Evolutionary conservation across 78 protist species (phyloP).

Genomic region (Thecamonas trahens): DNA sequence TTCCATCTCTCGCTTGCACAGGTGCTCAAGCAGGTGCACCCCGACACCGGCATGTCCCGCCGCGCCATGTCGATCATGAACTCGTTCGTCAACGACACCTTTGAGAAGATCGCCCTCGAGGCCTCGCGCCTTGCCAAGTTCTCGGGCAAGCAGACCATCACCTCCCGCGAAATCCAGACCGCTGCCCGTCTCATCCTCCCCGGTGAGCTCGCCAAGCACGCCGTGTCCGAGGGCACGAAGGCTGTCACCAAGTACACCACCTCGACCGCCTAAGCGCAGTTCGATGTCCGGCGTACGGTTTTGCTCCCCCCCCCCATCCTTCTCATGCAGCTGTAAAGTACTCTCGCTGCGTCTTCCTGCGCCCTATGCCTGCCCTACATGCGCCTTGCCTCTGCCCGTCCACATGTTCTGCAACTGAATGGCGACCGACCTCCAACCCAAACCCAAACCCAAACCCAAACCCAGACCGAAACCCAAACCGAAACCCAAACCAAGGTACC

Average conservation of each 20-base stretch:
- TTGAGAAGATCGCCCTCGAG: constrained; percentile 43
- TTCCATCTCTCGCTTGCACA: no score
- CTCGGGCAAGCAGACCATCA: constrained; percentile 29
- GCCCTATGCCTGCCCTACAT: no score
- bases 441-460: no score
- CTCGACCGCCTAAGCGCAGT: not conserved
- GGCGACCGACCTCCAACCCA: no score
- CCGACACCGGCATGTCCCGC: constrained; percentile 41
- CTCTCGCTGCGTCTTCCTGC: no score
- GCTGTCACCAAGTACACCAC: constrained; percentile 41
- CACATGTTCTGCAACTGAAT: no score
- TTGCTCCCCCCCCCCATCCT: no score
- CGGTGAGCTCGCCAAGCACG: constrained; percentile 87
- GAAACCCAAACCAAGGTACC: no score
- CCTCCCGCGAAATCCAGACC: constrained; percentile 64
- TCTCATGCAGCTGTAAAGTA: no score
- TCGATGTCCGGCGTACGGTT: no score
- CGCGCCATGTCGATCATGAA: constrained; percentile 30
- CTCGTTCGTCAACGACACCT: constrained; percentile 49
- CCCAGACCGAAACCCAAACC: no score
- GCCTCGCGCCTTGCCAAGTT: constrained; percentile 28
- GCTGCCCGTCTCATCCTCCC: constrained; percentile 71
- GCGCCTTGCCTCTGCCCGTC: no score
- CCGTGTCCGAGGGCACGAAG: constrained; percentile 77
- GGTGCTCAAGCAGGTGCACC: constrained; percentile 52